Evolutionary conservation across 495 filamentous ascomycete genomes (phyloP).

Genomic region (Annulohypoxylon stygium): DNA sequence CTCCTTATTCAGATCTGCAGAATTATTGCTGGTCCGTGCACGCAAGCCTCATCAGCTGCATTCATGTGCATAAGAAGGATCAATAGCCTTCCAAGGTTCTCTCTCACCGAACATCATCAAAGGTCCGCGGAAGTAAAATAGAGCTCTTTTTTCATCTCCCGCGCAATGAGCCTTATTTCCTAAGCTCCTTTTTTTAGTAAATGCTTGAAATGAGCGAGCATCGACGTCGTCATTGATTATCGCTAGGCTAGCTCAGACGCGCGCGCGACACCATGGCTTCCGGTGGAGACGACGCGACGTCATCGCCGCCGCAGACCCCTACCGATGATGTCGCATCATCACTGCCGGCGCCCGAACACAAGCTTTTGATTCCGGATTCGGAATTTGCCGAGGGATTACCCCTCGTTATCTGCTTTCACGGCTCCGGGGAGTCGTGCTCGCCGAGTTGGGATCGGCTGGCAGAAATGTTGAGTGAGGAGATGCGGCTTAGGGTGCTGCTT

Average conservation of each 20-base stretch:
- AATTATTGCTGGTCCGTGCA: conserved; percentile 11
- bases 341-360: neutral
- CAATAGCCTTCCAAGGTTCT: neutral
- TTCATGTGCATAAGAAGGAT: conserved; percentile 4
- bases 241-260: neutral
- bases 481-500: conserved; percentile 52
- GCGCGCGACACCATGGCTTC: conserved; percentile 23
- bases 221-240: neutral
- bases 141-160: neutral
- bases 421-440: conserved; percentile 60
- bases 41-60: neutral
- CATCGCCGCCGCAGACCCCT: conserved; percentile 4
- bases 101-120: neutral
- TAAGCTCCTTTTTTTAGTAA: neutral
- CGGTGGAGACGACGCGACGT: conserved; percentile 4
- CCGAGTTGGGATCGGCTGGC: conserved; percentile 59
- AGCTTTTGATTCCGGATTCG: conserved; percentile 24
- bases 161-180: neutral
- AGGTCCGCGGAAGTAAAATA: neutral
- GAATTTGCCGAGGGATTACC: conserved; percentile 5
- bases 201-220: neutral
- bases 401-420: conserved; percentile 62
- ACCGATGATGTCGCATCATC: neutral
- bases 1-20: conserved; percentile 12
- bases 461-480: conserved; percentile 42